Base-by-base conservation (phyloP, 2,329 filamentous ascomycete species). In the Penicillium psychrosexuale region DNA sequence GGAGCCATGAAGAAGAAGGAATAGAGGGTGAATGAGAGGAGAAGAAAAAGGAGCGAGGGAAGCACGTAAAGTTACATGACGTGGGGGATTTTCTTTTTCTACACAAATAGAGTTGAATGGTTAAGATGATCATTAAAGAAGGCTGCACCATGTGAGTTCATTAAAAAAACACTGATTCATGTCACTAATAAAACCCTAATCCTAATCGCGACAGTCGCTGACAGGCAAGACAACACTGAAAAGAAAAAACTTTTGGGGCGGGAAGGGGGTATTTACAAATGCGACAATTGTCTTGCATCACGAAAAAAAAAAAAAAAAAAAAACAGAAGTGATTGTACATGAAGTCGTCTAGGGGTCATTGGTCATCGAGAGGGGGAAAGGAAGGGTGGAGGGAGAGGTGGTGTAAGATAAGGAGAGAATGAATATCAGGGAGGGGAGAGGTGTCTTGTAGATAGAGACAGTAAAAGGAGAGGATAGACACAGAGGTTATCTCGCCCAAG, bases 211-310 rank as follows among this genome's bases (percentile, higher is more conserved):
- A 51, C 52, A 51, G 19, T 31, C 52, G 38, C 46, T 54, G 33
- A 24, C 40, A 39, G 46, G 28, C 31, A 45, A 47, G 46, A 37
- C 51, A 54, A 39, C 45, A 53, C 15, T 51, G 12, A 40, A 52
- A 61, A 55, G 36, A 51, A 58, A 42, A 58, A 59, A 65, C 59
- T 61, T 65, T 64, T 62, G 58, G 55, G 53, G 58, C 57, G 33
- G 51, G 48, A 61, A 55, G 39, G 62, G 66, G 65, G 65, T 67
- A 67, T 68, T 67, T 57, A 63, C 66, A 67, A 58, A 64, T 64
- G 63, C 60, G 57, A 58, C 57, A 55, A 45, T 51, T 51, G 50
- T 54, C 52, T 46, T 60, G 54, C 57, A 61, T 54, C 51, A 61
- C 47, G 58, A 61, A 51, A 52, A 63, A 54, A 50, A 37, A 38